Evolutionary conservation across 148 eudicot species (phyloP), one percentile per base, ranked within the genome.

Genomic region (Chenopodium berlandieri): DNA sequence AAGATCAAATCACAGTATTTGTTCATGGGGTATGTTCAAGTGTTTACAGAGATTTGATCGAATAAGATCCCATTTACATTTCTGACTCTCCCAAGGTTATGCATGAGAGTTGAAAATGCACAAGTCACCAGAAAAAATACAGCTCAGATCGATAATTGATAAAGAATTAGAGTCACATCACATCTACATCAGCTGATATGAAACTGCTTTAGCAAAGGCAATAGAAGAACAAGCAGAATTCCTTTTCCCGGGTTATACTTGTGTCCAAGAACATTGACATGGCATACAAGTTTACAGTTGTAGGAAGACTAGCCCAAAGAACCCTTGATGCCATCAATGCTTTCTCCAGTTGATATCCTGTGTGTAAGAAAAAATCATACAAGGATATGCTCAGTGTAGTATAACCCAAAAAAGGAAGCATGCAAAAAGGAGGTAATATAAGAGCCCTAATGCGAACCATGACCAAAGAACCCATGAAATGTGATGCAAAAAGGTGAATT

Each of bases 281-380:
- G 9, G 50, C 54, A 48, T 9, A 30, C 9, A 25, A 48, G 48
- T 75, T 67, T 10, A n/a, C 32, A n/a, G 70, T 52, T 81, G 73
- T 23, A 14, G 32, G 23, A 63, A 19, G 37, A 82, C 54, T 83
- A 84, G 27, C 79, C 85, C 54, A 92, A 88, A 56, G 90, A 81
- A 77, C 92, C 94, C 71, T 73, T 83, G 58, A 92, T 80, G 48
- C 88, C 89, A 34, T 86, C 92, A 79, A 92, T 67, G 80, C 91
- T 89, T 87, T 92, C 97, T 68, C 97, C 97, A 79, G 88, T 77
- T 65, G 97, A 92, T 75, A 79, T 81, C 82, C 97, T 92, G 91
- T 86, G 64, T 34, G 19, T 71, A 47, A 67, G 54, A 62, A 13
- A 56, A 56, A 19, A 31, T 16, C 34, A 48, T 27, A 64, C 25